Evolutionary conservation across 192 early-diverging fungal genomes (phyloP).

Genomic region (Entomortierella lignicola): DNA sequence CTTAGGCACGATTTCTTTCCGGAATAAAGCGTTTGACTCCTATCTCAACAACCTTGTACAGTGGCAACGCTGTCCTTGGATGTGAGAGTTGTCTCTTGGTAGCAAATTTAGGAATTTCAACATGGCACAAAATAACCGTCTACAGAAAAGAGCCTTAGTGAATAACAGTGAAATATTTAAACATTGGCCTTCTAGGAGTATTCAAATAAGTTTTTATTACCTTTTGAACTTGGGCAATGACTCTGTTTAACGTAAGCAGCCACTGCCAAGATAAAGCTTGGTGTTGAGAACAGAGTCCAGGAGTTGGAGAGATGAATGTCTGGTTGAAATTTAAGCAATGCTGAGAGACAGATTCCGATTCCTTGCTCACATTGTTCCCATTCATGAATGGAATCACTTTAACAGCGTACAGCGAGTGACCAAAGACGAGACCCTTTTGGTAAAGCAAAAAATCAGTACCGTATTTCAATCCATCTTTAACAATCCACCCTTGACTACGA

Average conservation of each 20-base stretch:
- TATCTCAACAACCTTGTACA: conserved; percentile 40
- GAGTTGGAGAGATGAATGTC: conserved; percentile 18
- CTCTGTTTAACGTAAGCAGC: conserved; percentile 62
- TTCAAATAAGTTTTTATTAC: conserved; percentile 13
- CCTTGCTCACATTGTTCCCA: neutral
- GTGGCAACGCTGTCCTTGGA: conserved; percentile 23
- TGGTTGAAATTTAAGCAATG: too few relatives aligned
- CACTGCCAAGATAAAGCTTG: conserved; percentile 57
- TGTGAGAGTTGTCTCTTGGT: conserved; percentile 19
- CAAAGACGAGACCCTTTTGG: conserved; percentile 64
- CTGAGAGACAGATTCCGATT: neutral
- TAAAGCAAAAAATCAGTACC: conserved; percentile 82
- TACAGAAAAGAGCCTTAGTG: conserved; percentile 4
- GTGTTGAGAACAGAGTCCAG: conserved; percentile 12
- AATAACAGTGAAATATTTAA: neutral
- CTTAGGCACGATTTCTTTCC: conserved; percentile 40
- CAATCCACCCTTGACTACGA: conserved; percentile 84
- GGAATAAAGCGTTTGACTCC: conserved; percentile 53
- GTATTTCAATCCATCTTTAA: conserved; percentile 86
- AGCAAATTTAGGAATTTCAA: conserved; percentile 37
- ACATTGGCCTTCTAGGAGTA: neutral
- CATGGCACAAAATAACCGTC: conserved; percentile 60
- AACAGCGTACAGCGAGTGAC: conserved; percentile 64
- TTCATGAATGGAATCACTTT: conserved; percentile 3
- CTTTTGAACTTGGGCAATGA: conserved; percentile 70